Base-by-base conservation (phyloP, 2,329 filamentous ascomycete species). In the Colletotrichum viniferum region DNA sequence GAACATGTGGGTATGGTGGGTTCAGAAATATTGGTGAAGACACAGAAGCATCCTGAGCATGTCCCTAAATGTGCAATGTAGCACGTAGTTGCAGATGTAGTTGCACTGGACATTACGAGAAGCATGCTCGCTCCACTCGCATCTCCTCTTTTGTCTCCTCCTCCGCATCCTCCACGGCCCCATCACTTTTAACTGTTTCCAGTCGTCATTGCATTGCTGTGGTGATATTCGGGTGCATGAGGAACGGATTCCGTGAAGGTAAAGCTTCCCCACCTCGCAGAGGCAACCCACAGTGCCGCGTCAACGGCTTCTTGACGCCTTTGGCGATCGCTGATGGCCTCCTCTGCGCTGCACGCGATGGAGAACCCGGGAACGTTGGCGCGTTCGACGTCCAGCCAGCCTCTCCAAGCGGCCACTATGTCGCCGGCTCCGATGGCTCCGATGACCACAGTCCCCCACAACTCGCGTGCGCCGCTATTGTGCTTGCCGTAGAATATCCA, bases 381-480 rank as follows among this genome's bases (percentile, higher is more conserved):
- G 26, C 87, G 82, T 66, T 89, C 86, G 7, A 91, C 86, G 13
- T 86, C 84, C 70, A 91, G 78, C 90, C 90, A 92, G 12, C 90
- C 90, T 74, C 82, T 86, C 83, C 85, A 85, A 2, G 84, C 86
- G 1, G 85, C 82, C 30, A 80, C 83, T 48, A 86, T 81, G 58
- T 82, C 80, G 8, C 81, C 79, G 36, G 80, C 77, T 55, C 78
- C 77, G 60, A 81, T 77, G 1, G 85, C 86, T 12, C 88, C 89
- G 52, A 91, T 78, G 7, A 92, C 86, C 30, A 92, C 78, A 3
- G 88, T 90, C n/a, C 90, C 90, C 90, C 90, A 92, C 87, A 88
- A 91, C 74, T 87, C 85, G 5, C 90, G 86, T 30, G 78, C 81
- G 7, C 84, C 83, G 76, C 88, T 90, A 48, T 78, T 80, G 74